Evolutionary conservation across 1,284 basidiomycete genomes (phyloP).

Genomic region (Anthracocystis setariae): DNA sequence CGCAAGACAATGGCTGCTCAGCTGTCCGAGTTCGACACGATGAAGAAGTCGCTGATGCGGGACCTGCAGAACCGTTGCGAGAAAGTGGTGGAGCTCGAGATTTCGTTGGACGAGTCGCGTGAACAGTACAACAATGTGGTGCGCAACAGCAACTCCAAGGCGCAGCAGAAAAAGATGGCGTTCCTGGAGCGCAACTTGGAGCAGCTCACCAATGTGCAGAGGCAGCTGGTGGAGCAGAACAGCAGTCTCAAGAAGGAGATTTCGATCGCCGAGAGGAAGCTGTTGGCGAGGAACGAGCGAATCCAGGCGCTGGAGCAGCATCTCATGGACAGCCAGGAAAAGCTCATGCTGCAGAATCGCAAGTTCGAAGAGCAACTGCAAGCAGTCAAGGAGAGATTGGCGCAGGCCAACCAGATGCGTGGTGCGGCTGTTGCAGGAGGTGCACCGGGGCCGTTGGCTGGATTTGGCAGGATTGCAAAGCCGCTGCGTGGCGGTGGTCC

Average conservation of each 20-base stretch:
- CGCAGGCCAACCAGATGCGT: constrained; percentile 84
- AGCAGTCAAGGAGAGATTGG: constrained; percentile 87
- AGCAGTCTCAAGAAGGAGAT: constrained; percentile 96
- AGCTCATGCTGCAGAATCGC: constrained; percentile 88
- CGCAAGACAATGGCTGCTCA: constrained; percentile 97
- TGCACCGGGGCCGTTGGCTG: constrained; percentile 73
- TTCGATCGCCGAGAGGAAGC: constrained; percentile 93
- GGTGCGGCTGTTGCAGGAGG: constrained; percentile 31
- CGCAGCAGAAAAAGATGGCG: constrained; percentile 99
- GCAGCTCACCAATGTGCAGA: constrained; percentile 93
- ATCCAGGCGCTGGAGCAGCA: constrained; percentile 84
- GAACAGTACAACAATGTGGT: constrained; percentile 99
- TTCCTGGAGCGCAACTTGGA: constrained; percentile 97
- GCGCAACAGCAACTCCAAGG: constrained; percentile 94
- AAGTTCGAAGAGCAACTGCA: constrained; percentile 93
- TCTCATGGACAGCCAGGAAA: constrained; percentile 90
- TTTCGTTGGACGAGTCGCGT: constrained; percentile 97
- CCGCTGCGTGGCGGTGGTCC: constrained; percentile 83
- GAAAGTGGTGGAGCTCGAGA: constrained; percentile 99
- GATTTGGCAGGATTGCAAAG: constrained; percentile 94
- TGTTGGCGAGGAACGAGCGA: constrained; percentile 93
- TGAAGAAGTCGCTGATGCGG: constrained; percentile 98
- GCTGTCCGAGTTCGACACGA: constrained; percentile 95
- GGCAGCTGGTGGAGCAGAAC: constrained; percentile 99
- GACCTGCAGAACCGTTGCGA: constrained; percentile 99